A percentile compares a stretch with the other conserved stretches of the same genome.
Evolutionary conservation across 495 filamentous ascomycete species (phyloP).

Genomic region (Penicillium parvum): DNA sequence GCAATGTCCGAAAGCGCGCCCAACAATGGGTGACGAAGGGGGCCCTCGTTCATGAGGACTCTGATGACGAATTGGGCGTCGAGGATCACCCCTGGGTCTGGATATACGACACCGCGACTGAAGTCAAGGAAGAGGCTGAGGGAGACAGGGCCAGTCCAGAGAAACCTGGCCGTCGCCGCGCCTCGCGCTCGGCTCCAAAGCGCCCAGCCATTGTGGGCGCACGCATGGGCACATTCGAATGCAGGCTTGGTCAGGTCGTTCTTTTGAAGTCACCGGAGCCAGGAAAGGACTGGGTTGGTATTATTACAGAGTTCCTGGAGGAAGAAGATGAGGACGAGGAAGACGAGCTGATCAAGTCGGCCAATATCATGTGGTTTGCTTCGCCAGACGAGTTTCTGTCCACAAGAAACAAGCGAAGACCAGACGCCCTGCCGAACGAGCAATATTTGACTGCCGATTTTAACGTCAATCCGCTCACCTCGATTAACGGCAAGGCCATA

Average conservation of each 20-base stretch:
- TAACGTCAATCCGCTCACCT: conserved; percentile 79
- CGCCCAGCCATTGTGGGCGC: conserved; percentile 66
- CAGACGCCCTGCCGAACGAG: conserved; percentile 82
- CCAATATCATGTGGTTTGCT: conserved; percentile 88
- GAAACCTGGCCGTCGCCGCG: conserved; percentile 30
- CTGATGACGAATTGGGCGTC: conserved; percentile 83
- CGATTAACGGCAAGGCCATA: conserved; percentile 82
- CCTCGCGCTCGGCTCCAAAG: conserved; percentile 25
- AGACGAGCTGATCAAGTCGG: conserved; percentile 49
- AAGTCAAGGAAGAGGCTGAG: conserved; percentile 19
- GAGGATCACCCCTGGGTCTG: conserved; percentile 92
- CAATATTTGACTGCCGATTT: conserved; percentile 83
- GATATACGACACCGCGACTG: conserved; percentile 59
- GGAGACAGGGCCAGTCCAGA: conserved; percentile 19
- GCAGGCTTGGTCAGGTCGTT: conserved; percentile 73
- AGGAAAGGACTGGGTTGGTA: conserved; percentile 84
- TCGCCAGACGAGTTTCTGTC: conserved; percentile 77
- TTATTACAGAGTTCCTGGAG: conserved; percentile 74
- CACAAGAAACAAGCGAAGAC: conserved; percentile 73
- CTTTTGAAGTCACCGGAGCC: conserved; percentile 79
- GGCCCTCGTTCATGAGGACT: conserved; percentile 74
- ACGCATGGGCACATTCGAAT: conserved; percentile 79
- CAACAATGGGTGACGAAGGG: conserved; percentile 60
- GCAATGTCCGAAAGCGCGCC: conserved; percentile 41
- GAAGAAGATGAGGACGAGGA: conserved; percentile 58